These are phyloP conservation scores for Colletotrichum sp. DNA, from an alignment of 2,329 filamentous ascomycete species.

Conservation along the genomic window DNA sequence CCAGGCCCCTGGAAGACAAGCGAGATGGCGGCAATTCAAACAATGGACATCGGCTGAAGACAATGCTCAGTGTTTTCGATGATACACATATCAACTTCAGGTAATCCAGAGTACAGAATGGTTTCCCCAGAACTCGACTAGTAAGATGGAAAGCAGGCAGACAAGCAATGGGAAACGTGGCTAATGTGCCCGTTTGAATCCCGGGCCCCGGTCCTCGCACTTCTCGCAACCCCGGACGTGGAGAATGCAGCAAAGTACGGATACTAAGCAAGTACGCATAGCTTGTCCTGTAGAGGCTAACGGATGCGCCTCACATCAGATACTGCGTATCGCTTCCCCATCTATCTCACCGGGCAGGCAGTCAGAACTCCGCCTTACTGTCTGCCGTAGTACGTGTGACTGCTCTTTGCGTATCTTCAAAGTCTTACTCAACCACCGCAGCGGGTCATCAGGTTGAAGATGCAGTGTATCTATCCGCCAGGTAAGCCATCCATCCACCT, in stretches of 20 bases:
- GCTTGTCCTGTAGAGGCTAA: neutral
- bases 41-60: neutral
- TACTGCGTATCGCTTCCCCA: neutral
- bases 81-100: neutral
- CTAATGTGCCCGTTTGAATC: neutral
- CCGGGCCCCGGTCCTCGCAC: neutral
- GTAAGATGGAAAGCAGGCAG: neutral
- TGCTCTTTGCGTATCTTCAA: neutral
- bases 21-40: neutral
- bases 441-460: neutral
- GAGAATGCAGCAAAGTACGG: neutral
- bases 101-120: neutral
- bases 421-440: neutral
- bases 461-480: neutral
- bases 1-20: neutral
- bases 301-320: neutral
- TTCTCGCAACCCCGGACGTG: neutral
- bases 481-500: neutral
- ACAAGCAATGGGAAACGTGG: neutral
- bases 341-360: neutral
- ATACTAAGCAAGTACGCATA: neutral
- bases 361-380: neutral
- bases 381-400: neutral
- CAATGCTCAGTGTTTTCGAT: neutral
- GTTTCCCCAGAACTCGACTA: neutral